Base-by-base conservation (phyloP, 768 basidiomycete genomes). In the Suillus americanus region DNA sequence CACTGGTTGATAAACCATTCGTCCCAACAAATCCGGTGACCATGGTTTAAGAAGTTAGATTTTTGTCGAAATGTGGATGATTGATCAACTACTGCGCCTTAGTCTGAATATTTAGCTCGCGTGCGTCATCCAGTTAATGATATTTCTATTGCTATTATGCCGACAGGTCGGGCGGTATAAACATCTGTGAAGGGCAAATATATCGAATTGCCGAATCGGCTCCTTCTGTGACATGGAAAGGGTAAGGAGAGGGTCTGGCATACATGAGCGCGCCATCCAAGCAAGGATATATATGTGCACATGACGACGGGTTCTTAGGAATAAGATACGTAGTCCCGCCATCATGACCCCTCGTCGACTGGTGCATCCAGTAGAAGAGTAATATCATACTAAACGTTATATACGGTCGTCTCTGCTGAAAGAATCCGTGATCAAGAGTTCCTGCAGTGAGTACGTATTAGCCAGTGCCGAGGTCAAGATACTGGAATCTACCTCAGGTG, bases 401-500 rank as follows among this genome's bases (percentile, higher is more conserved):
- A 69, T 45, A 61, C 73, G 69, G 7, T 72, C 70, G 9, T 73
- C 73, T 64, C 69, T 69, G 50, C 69, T 71, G 68, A 80, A 79
- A 3, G 73, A 69, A 60, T 80, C 79, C 5, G 73, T 70, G 56
- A 80, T 76, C 48, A 79, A 70, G 45, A 80, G 65, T 57, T 76
- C 74, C 78, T 79, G 54, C 8, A 48, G 61, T 3, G 28, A 43
- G 14, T 69, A 66, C 23, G 60, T 33, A 8, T 16, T 46, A 55
- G 51, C 18, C 9, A n/a, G 3, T 6, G 23, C n/a, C 5, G 16
- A 28, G 16, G 23, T 13, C 43, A 64, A 41, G 18, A 41, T 41
- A 33, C 43, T 9, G 14, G 25, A 20, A 59, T 76, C 35, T 61
- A 94, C 94, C 70, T 85, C 81, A 4, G 95, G 95, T 63, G 86